These are phyloP conservation scores for Cercospora sp. DNA, from an alignment of 2,329 filamentous ascomycete species.

Conservation along the genomic window DNA sequence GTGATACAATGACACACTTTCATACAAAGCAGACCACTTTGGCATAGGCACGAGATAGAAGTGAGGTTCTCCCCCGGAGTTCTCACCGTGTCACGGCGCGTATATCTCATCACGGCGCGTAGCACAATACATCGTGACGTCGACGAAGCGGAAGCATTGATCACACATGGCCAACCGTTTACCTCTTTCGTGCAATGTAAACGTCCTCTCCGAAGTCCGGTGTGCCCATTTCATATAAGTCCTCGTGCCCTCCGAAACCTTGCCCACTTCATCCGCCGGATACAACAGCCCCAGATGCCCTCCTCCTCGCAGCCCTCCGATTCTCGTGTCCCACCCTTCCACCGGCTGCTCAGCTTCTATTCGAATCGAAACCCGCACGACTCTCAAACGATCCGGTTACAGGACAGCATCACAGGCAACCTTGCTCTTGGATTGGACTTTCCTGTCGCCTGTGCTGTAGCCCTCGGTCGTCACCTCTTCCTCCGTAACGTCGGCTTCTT, in stretches of 20 bases:
- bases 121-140: constrained; percentile 5
- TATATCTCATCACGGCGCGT: constrained; percentile 12
- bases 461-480: constrained; percentile 37
- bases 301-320: not conserved
- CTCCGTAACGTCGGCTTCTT: constrained; percentile 38
- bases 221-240: not conserved
- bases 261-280: not conserved
- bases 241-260: not conserved
- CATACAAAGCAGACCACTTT: not conserved
- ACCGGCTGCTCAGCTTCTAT: constrained; percentile 42
- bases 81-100: constrained; percentile 8
- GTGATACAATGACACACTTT: not conserved
- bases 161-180: constrained; percentile 5
- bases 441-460: constrained; percentile 39
- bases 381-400: constrained; percentile 39
- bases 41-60: not conserved
- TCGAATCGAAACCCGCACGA: constrained; percentile 35
- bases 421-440: constrained; percentile 42
- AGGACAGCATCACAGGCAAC: constrained; percentile 40
- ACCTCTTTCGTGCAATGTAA: constrained; percentile 8
- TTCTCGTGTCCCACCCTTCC: constrained; percentile 34
- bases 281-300: not conserved
- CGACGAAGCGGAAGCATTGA: constrained; percentile 12
- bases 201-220: not conserved
- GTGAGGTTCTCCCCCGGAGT: not conserved